Percentiles rank a stretch among this genome's conserved stretches.
Evolutionary conservation across 441 rosid genomes (phyloP).

Genomic region (Monsonia emarginata): DNA sequence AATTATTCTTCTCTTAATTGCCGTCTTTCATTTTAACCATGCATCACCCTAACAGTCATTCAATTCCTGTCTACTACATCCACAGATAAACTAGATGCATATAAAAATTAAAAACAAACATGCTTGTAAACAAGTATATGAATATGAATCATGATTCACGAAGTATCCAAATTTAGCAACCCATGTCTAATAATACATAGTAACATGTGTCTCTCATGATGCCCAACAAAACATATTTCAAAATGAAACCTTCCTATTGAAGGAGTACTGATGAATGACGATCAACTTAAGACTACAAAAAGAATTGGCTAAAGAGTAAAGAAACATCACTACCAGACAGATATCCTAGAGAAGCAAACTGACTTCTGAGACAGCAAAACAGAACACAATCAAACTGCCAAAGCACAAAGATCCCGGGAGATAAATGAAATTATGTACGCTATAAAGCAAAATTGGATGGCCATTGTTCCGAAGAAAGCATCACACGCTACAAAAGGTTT

Average conservation of each 20-base stretch:
- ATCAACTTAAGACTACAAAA: not conserved
- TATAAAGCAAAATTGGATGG: constrained; percentile 19
- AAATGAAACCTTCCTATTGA: not conserved
- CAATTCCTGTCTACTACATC: not conserved
- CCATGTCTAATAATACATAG: not conserved
- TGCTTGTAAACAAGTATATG: not conserved
- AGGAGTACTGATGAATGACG: not conserved
- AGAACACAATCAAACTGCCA: constrained; percentile 4
- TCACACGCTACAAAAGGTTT: constrained; percentile 14
- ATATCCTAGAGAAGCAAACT: not conserved
- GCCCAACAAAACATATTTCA: not conserved
- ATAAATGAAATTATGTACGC: constrained; percentile 1
- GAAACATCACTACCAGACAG: not conserved
- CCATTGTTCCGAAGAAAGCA: constrained; percentile 22
- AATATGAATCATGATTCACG: not conserved
- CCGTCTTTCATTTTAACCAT: not conserved
- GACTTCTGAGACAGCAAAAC: constrained; percentile 11
- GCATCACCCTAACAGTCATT: not conserved
- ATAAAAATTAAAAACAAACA: not conserved
- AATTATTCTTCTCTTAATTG: not conserved
- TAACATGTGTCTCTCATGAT: not conserved
- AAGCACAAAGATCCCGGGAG: constrained; percentile 7
- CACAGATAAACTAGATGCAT: not conserved
- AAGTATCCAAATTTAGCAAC: not conserved
- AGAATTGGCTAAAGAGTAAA: not conserved